Percentiles rank a stretch among this genome's conserved stretches.
Evolutionary conservation across 2,329 filamentous ascomycete genomes (phyloP).

Genomic region (Sarocladiaceae sp.): DNA sequence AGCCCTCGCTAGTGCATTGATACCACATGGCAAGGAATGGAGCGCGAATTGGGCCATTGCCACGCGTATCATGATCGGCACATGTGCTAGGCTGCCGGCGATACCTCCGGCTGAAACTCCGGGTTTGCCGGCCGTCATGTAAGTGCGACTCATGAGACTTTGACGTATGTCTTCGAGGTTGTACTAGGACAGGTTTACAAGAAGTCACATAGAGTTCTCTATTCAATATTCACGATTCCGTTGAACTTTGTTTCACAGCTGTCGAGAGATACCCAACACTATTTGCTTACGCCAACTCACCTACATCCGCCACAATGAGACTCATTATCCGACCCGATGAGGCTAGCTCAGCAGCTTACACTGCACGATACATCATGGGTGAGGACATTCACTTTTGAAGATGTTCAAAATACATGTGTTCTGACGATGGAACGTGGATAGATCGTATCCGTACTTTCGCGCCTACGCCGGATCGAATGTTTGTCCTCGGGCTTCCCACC

Average conservation of each 20-base stretch:
- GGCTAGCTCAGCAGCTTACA: neutral
- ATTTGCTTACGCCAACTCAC: neutral
- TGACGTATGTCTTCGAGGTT: too few species aligned
- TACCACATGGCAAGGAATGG: too few species aligned
- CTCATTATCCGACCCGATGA: neutral
- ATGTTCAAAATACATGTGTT: neutral
- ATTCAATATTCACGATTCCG: neutral
- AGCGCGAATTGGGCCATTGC: too few species aligned
- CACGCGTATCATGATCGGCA: too few species aligned
- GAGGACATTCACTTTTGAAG: neutral
- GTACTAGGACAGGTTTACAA: too few species aligned
- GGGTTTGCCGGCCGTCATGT: neutral
- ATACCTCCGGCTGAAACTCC: neutral
- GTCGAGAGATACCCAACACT: neutral
- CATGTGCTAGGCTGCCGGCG: neutral
- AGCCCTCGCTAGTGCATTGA: too few species aligned
- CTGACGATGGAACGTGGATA: conserved; percentile 18
- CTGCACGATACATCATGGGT: conserved; percentile 2
- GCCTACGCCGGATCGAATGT: conserved; percentile 17
- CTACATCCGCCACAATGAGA: neutral
- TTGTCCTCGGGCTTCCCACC: conserved; percentile 20
- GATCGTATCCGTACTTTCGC: conserved; percentile 27
- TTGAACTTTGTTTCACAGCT: neutral
- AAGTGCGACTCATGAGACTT: neutral
- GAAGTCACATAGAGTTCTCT: neutral